These are phyloP conservation scores for Bolboschoenus planiculmis DNA, from an alignment of 176 grass and related monocot species.

Conservation along the genomic window DNA sequence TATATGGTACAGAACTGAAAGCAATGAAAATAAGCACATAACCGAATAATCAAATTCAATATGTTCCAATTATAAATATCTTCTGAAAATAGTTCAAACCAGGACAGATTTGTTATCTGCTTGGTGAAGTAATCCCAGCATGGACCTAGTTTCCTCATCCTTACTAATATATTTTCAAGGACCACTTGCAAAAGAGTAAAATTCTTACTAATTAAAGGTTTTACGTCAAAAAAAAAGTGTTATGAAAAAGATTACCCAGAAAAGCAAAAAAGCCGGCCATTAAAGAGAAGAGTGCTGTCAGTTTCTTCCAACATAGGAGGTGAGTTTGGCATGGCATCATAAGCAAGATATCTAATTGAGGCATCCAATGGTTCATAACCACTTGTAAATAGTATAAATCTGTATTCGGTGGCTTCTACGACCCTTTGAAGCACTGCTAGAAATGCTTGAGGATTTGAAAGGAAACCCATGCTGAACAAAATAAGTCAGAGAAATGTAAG, in stretches of 20 bases:
- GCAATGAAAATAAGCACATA: neutral
- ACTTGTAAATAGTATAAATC: constrained; percentile 66
- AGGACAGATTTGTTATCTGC: neutral
- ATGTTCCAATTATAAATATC: neutral
- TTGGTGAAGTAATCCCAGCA: neutral
- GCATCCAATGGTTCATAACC: constrained; percentile 73
- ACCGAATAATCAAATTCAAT: neutral
- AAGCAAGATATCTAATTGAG: constrained; percentile 45
- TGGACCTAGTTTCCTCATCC: neutral
- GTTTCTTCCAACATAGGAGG: neutral
- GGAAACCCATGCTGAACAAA: constrained; percentile 83
- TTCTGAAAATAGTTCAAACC: neutral
- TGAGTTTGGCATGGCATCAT: constrained; percentile 15
- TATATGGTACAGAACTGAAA: constrained; percentile 81
- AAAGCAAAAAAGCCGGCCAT: constrained; percentile 60
- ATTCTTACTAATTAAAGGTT: neutral
- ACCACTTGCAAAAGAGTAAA: neutral
- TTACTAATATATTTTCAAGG: constrained; percentile 2
- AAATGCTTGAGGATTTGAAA: constrained; percentile 78
- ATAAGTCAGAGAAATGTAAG: neutral
- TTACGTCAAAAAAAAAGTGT: neutral
- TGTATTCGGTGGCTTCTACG: constrained; percentile 50
- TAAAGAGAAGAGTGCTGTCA: constrained; percentile 56
- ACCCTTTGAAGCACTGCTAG: constrained; percentile 56
- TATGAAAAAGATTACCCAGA: constrained; percentile 49